Base-by-base conservation (phyloP, 2,329 filamentous ascomycete species). In the Septoria petroselini region DNA sequence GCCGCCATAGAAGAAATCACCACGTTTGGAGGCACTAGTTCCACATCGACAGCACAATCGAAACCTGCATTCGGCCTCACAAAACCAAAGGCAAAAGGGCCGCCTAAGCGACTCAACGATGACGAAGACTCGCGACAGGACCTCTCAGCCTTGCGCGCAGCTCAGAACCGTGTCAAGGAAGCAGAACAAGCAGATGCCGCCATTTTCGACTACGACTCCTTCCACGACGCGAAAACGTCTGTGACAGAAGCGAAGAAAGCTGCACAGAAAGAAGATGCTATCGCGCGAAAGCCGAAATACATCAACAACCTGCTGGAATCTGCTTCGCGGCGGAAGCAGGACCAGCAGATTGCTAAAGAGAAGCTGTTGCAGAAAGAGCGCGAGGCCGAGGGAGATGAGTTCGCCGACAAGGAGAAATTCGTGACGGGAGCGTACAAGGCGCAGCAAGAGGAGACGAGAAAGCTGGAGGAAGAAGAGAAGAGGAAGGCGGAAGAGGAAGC, bases 161-260 rank as follows among this genome's bases (percentile, higher is more conserved):
- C 81, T 23, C 79, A 80, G 45, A 82, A 79, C 59, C 77, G 85
- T 59, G 79, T 81, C 30, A 75, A 83, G 55, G 80, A 81, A 12
- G 86, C 86, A 2, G 75, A 82, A 54, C 76, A 81, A 52, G 65
- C 85, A 7, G 88, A 93, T 62, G 74, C 86, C 1, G 84, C 81
- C 41, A 83, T 93, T 59, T 93, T 91, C 73, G 88, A 93, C 70
- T 94, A 93, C 71, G 88, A 94, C 66, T 79, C 79, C 1, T 86
- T 88, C 17, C 91, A 89, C 71, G 87, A 91, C 60, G 85, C 84
- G 1, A 75, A 91, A 33, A 85, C 88, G 58, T 71, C 73, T 1
- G 65, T 70, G 11, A 63, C 65, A 3, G 79, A 81, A 12, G 77
- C 82, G 52, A 78, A 81, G 58, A 77, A 78, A 51, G 74, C 73